These are phyloP conservation scores for Thelonectria discophora DNA, from an alignment of 2,329 filamentous ascomycete species.

Conservation along the genomic window DNA sequence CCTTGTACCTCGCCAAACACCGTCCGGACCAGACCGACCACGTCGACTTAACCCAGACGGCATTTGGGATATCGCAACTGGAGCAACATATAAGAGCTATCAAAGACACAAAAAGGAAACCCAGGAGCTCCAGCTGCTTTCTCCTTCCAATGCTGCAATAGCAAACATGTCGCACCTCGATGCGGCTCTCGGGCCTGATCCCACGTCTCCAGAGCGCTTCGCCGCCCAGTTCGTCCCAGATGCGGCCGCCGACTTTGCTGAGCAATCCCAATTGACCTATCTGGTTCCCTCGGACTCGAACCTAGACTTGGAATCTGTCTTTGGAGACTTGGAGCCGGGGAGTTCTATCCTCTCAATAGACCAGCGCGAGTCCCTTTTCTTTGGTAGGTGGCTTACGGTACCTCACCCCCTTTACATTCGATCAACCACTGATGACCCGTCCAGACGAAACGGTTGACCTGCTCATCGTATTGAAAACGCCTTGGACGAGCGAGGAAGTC, in stretches of 20 bases:
- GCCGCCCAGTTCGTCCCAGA: constrained; percentile 38
- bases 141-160: constrained; percentile 13
- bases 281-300: constrained; percentile 66
- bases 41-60: constrained; percentile 33
- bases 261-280: constrained; percentile 68
- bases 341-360: constrained; percentile 64
- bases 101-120: constrained; percentile 25
- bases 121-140: constrained; percentile 1
- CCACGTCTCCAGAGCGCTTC: constrained; percentile 30
- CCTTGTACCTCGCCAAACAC: constrained; percentile 18
- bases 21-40: constrained; percentile 29
- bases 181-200: constrained; percentile 29
- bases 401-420: neutral
- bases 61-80: constrained; percentile 25
- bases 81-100: constrained; percentile 34
- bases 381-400: constrained; percentile 63
- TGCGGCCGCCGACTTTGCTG: constrained; percentile 55
- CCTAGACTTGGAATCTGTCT: constrained; percentile 61
- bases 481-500: constrained; percentile 63
- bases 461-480: constrained; percentile 73
- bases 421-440: constrained; percentile 33
- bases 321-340: constrained; percentile 55
- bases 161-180: constrained; percentile 34
- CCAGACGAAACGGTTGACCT: constrained; percentile 78
- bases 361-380: constrained; percentile 73